A percentile compares a stretch with the other conserved stretches of the same genome.
Conservation (phyloP, 352 stramenopile genomes). For the Pythium aphanidermatum region DNA sequence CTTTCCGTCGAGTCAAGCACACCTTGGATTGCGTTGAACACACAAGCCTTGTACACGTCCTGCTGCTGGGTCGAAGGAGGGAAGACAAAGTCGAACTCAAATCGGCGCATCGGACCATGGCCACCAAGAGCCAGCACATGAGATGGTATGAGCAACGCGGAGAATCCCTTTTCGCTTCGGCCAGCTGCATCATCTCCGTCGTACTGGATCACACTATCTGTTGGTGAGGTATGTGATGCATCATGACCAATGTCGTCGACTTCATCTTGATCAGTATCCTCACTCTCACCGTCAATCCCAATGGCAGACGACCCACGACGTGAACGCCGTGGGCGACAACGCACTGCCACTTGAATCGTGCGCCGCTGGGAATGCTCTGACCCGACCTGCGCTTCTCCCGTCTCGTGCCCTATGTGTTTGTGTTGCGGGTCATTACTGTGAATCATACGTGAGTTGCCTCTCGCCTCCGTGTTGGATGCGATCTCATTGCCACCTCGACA, state of each 20-base stretch:
- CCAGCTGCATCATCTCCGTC: not conserved
- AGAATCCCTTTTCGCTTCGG: not conserved
- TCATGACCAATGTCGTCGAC: not conserved
- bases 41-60: constrained; percentile 42
- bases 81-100: constrained; percentile 67
- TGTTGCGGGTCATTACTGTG: no score
- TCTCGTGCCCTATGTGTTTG: not conserved
- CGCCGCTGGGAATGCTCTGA: not conserved
- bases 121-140: constrained; percentile 17
- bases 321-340: constrained; percentile 35
- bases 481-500: no score
- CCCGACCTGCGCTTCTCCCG: not conserved
- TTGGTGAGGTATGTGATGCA: not conserved
- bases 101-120: constrained; percentile 24
- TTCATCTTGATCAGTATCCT: not conserved
- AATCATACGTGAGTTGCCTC: no score
- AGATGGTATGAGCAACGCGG: constrained; percentile 14
- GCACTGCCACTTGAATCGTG: constrained; percentile 50
- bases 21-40: constrained; percentile 28
- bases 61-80: constrained; percentile 39
- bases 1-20: constrained; percentile 21
- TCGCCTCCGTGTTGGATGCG: no score
- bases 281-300: not conserved
- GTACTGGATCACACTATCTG: constrained; percentile 14
- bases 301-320: constrained; percentile 2